Conservation (phyloP, 2,329 filamentous ascomycete species). For the Thermothelomyces thermophilus region DNA sequence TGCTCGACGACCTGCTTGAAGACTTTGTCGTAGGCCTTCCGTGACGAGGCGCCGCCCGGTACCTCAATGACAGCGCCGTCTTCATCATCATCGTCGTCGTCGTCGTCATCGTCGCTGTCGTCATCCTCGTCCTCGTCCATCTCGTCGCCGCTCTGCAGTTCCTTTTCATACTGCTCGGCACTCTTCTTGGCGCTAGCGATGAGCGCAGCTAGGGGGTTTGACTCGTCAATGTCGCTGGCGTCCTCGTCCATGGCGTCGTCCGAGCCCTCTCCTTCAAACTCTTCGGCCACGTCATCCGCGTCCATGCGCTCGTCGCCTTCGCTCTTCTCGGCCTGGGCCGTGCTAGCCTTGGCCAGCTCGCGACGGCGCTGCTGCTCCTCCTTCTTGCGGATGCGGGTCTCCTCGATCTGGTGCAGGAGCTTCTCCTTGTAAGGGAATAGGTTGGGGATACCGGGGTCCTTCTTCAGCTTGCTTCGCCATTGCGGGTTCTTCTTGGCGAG, state of each 20-base stretch:
- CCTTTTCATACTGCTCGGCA: slow-evolving; percentile 66
- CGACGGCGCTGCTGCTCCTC: slow-evolving; percentile 67
- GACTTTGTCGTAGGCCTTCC: slow-evolving; percentile 88
- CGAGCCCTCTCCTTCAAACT: slow-evolving; percentile 46
- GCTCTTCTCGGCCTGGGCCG: slow-evolving; percentile 43
- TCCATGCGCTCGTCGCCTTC: slow-evolving; percentile 44
- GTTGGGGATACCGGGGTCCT: slow-evolving; percentile 96
- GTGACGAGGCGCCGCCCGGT: slow-evolving; percentile 55
- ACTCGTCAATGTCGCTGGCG: slow-evolving; percentile 55
- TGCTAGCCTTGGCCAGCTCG: slow-evolving; percentile 64
- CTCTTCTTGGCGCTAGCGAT: slow-evolving; percentile 75
- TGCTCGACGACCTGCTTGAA: slow-evolving; percentile 90
- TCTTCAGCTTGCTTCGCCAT: slow-evolving; percentile 94
- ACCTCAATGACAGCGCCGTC: slow-evolving; percentile 43
- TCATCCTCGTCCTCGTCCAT: slow-evolving; percentile 48
- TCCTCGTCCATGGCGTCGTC: slow-evolving; percentile 51
- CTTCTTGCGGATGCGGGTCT: slow-evolving; percentile 70
- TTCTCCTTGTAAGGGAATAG: slow-evolving; percentile 97
- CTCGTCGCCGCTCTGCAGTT: slow-evolving; percentile 54
- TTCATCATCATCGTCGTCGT: slow-evolving; percentile 47
- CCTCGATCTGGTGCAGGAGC: slow-evolving; percentile 89
- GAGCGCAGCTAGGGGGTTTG: slow-evolving; percentile 88
- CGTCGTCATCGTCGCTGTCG: slow-evolving; percentile 51
- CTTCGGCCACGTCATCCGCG: slow-evolving; percentile 48
- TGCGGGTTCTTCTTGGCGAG: slow-evolving; percentile 91